Base-by-base conservation (phyloP, 139 green algal species). In the Volvox reticuliferus region DNA sequence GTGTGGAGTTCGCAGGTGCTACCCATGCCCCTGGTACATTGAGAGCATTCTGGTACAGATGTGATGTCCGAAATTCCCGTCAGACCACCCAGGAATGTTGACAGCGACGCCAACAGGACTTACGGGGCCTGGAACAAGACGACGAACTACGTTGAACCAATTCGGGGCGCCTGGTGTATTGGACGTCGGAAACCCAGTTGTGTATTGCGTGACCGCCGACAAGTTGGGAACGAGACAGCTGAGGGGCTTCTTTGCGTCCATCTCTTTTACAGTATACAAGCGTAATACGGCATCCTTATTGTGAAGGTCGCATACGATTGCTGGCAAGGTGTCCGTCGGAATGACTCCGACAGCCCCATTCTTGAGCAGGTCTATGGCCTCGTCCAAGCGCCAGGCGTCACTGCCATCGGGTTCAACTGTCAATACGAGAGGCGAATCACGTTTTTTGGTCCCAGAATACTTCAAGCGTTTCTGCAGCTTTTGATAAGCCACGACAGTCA, bases 261-360 rank as follows among this genome's bases (percentile, higher is more conserved):
- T 93, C n/a, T 96, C 92, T 89, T 98, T 98, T 5, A 96, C 83
- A 0, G 44, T 79, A 75, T 97, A 98, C 62, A 99, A 92, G 76
- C 93, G 92, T 37, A 97, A 86, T 35, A 97, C 95, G 0, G 97
- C 97, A 2, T 93, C 86, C 1, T 89, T 93, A 76, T 96, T 96
- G 33, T 94, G 89, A 16, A 98, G 79, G 84, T 98, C 97, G 69
- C 95, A 97, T 6, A 98, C 97, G 36, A 99, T 93, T 0, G 97
- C 97, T 21, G 96, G 97, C n/a, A 97, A 95, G 19, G 93, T 97
- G 91, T 99, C 97, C 28, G 97, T 99, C 0, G 97, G 97, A 9
- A 99, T 95, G 82, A 99, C 98, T 55, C 97, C 97, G 35, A 99
- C 94, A 35, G 30, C 68, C n/a, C 81, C 65, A 28, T 68, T 80